Evolutionary conservation across 345 rosid species (phyloP).

Genomic region (Camelina sativa): DNA sequence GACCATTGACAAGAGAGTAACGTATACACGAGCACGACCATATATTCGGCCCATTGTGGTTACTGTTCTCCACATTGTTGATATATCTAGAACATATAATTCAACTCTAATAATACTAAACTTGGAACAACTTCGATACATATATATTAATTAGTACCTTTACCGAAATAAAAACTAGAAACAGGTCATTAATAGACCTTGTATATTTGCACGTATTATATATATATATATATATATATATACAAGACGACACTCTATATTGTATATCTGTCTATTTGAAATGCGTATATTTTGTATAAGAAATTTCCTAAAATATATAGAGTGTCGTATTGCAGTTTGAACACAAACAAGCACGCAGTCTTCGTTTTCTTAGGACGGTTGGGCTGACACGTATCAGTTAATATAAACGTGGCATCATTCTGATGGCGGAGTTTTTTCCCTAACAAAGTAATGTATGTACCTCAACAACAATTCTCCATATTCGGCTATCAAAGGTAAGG

Average conservation of each 20-base stretch:
- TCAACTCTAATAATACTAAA: not conserved
- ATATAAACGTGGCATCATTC: slow-evolving; percentile 3
- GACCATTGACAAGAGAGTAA: slow-evolving; percentile 14
- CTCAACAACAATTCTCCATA: not conserved
- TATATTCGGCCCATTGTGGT: slow-evolving; percentile 25
- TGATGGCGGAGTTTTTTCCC: slow-evolving; percentile 11
- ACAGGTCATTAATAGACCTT: not conserved
- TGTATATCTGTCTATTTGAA: too few species aligned
- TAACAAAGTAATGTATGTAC: slow-evolving; percentile 7
- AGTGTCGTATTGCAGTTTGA: slow-evolving; percentile 9
- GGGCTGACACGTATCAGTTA: slow-evolving; percentile 45
- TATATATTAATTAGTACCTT: not conserved
- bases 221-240: too few species aligned
- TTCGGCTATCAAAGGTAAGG: slow-evolving; percentile 32
- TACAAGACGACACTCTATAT: too few species aligned
- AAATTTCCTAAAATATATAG: not conserved
- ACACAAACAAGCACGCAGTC: slow-evolving; percentile 1
- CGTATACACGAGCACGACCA: slow-evolving; percentile 23
- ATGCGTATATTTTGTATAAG: not conserved
- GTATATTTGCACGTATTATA: too few species aligned
- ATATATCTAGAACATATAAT: not conserved
- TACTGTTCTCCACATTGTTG: slow-evolving; percentile 24
- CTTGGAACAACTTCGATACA: not conserved
- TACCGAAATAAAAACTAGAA: not conserved
- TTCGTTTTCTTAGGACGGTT: slow-evolving; percentile 2